phyloP scores from a whole-genome alignment of 345 rosid species.

The Rhodamnia rubescens region DNA sequence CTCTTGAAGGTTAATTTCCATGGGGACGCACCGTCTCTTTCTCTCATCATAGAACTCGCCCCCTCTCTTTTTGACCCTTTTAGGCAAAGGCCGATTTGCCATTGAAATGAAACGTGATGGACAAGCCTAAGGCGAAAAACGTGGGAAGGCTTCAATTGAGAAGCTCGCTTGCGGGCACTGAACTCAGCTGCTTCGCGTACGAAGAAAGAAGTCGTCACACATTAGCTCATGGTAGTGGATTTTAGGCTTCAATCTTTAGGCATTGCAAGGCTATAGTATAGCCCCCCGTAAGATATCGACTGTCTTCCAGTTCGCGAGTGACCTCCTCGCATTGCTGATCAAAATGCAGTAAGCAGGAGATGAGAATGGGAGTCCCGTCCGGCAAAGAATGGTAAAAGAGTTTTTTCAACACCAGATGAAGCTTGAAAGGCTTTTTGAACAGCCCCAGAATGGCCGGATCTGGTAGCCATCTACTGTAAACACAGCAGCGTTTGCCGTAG shows the following conservation, averaged over 20 bases:
- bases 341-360: neutral
- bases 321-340: neutral
- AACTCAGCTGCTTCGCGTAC: neutral
- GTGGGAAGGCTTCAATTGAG: neutral
- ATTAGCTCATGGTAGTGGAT: neutral
- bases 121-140: neutral
- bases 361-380: neutral
- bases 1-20: neutral
- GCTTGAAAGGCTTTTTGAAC: neutral
- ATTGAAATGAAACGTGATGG: neutral
- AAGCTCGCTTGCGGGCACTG: neutral
- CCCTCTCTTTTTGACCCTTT: neutral
- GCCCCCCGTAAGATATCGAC: neutral
- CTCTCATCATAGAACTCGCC: neutral
- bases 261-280: neutral
- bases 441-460: neutral
- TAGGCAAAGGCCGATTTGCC: neutral
- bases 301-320: neutral
- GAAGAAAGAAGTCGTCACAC: neutral
- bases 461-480: neutral
- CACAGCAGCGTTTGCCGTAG: neutral
- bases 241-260: neutral
- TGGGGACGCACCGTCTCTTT: neutral
- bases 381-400: neutral
- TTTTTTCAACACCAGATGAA: neutral